phyloP scores from a whole-genome alignment of 371 early-diverging fungal genomes.

The Capniomyces stellatus region DNA sequence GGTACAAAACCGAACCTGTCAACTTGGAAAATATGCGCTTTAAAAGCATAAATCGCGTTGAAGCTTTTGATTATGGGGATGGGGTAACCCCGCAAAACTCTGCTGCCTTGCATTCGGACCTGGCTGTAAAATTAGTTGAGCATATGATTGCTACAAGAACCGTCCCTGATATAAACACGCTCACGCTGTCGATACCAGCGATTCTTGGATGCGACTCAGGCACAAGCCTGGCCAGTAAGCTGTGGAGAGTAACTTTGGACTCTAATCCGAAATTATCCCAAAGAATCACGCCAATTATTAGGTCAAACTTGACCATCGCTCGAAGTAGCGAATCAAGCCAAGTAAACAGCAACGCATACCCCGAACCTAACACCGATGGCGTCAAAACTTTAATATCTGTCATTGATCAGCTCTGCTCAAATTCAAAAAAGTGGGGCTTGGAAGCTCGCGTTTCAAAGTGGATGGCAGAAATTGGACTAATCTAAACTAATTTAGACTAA shows the following conservation, averaged over 20 bases:
- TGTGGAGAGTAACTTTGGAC: background rate
- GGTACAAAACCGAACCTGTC: background rate
- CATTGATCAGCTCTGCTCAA: no score
- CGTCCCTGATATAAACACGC: background rate
- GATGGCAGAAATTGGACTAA: no score
- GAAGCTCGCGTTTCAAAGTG: no score
- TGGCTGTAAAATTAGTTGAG: background rate
- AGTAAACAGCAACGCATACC: no score
- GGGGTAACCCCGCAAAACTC: no score
- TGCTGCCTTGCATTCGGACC: background rate
- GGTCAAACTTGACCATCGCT: no score
- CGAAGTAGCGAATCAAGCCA: no score
- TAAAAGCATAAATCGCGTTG: background rate
- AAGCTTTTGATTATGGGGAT: no score
- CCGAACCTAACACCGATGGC: no score
- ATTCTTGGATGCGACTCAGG: background rate
- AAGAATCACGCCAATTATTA: background rate
- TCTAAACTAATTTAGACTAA: no score
- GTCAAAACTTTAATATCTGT: no score
- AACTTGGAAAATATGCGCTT: background rate
- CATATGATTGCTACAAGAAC: background rate
- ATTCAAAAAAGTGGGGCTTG: no score
- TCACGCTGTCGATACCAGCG: background rate
- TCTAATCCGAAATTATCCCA: background rate
- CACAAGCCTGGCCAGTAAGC: background rate